These are phyloP conservation scores for Debaryomyces fabryi DNA, from an alignment of 1,139 yeast genomes.

Conservation along the genomic window DNA sequence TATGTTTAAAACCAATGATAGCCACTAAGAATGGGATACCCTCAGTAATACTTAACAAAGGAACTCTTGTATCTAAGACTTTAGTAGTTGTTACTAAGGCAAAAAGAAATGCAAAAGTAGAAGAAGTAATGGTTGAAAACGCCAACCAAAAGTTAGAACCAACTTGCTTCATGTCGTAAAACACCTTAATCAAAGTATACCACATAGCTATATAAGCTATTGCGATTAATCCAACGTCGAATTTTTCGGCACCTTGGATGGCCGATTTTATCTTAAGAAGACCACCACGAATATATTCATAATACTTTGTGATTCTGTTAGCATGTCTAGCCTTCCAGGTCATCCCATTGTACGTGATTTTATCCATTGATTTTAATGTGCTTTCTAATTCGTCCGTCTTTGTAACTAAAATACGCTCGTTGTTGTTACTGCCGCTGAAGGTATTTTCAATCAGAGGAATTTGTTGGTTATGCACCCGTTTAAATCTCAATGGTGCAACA, in stretches of 20 bases:
- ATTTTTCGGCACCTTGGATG: slow-evolving; percentile 78
- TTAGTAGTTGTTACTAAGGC: slow-evolving; percentile 74
- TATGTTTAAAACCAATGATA: slow-evolving; percentile 89
- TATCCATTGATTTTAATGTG: slow-evolving; percentile 34
- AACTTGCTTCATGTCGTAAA: slow-evolving; percentile 73
- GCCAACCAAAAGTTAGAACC: slow-evolving; percentile 94
- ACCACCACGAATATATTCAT: slow-evolving; percentile 56
- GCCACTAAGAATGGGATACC: slow-evolving; percentile 95
- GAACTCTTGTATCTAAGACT: slow-evolving; percentile 56
- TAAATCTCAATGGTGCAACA: slow-evolving; percentile 60
- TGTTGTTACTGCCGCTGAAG: slow-evolving; percentile 31
- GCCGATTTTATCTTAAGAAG: slow-evolving; percentile 52
- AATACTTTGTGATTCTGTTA: slow-evolving; percentile 65
- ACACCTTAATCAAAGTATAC: slow-evolving; percentile 78
- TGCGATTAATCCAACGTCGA: slow-evolving; percentile 80
- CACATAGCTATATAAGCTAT: slow-evolving; percentile 90
- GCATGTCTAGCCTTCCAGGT: slow-evolving; percentile 70
- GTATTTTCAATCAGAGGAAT: slow-evolving; percentile 39
- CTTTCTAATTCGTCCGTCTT: slow-evolving; percentile 39
- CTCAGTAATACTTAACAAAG: slow-evolving; percentile 79
- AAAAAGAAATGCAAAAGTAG: slow-evolving; percentile 83
- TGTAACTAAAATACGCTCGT: slow-evolving; percentile 47
- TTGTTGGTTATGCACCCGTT: slow-evolving; percentile 37
- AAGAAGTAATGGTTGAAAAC: slow-evolving; percentile 76
- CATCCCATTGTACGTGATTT: slow-evolving; percentile 42